Percentiles rank a stretch among this genome's conserved stretches.
phyloP scores from a whole-genome alignment of 2,329 filamentous ascomycete species.

The Dothidotthia symphoricarpi region DNA sequence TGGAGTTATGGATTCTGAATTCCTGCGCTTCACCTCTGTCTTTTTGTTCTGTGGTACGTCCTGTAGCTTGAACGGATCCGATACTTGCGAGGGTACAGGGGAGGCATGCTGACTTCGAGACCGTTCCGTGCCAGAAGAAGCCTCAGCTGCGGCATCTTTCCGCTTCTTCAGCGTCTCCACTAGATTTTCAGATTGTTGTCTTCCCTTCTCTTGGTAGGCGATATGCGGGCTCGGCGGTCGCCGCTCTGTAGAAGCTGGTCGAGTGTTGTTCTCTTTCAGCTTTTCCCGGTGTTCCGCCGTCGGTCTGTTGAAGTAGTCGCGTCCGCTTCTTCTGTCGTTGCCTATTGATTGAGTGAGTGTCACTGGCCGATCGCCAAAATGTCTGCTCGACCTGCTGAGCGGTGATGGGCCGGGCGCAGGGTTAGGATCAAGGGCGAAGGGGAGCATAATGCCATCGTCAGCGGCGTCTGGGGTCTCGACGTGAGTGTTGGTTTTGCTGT shows the following conservation, averaged over 20 bases:
- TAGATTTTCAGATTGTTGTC: slow-evolving; percentile 62
- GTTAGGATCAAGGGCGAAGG: slow-evolving; percentile 54
- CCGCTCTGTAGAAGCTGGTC: slow-evolving; percentile 47
- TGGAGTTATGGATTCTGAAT: slow-evolving; percentile 46
- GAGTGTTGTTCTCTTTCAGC: slow-evolving; percentile 44
- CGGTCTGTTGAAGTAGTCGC: slow-evolving; percentile 48
- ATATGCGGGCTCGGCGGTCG: slow-evolving; percentile 73
- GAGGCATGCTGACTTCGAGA: slow-evolving; percentile 39
- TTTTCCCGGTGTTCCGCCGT: slow-evolving; percentile 42
- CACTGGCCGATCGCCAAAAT: slow-evolving; percentile 27
- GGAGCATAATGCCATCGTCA: slow-evolving; percentile 53
- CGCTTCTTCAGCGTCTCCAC: slow-evolving; percentile 54
- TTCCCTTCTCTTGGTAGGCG: slow-evolving; percentile 81
- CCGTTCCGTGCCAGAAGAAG: slow-evolving; percentile 51
- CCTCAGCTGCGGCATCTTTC: slow-evolving; percentile 35
- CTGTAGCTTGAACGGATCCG: slow-evolving; percentile 67
- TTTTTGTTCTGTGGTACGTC: slow-evolving; percentile 71
- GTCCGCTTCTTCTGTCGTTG: slow-evolving; percentile 28
- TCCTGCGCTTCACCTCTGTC: slow-evolving; percentile 46
- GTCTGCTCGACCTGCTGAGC: slow-evolving; percentile 33
- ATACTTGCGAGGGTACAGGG: slow-evolving; percentile 31
- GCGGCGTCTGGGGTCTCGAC: slow-evolving; percentile 65
- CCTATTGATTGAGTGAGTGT: slow-evolving; percentile 15
- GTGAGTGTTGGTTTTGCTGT: slow-evolving; percentile 69
- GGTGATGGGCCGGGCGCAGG: slow-evolving; percentile 44